Evolutionary conservation across 352 stramenopile genomes (phyloP), one percentile per base, ranked within the genome.

Genomic region (Phytophthora kernoviae): DNA sequence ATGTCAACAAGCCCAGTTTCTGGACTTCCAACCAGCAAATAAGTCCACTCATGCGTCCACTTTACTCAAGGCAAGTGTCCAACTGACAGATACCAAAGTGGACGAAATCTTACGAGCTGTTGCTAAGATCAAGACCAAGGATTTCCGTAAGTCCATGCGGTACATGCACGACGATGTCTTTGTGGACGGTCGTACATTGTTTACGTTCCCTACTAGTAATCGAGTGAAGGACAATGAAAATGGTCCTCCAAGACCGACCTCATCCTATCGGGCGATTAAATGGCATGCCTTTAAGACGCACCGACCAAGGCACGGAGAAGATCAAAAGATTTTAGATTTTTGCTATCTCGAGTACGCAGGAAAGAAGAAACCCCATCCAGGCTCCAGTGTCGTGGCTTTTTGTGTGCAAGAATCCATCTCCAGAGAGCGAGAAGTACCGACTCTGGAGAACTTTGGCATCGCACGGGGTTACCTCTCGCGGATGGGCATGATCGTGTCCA

Each of bases 331-430:
- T 34, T 52, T 88, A 33, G 81, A 91, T 54, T 90, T 93, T 52
- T 90, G 75, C 41, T 90, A 85, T 36, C 68, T 93, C 26, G 81
- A 93, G 54, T 91, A 93, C 63, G 74, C 77, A 10, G 81, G 81
- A n/a, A 82, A 81, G 66, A 79, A 72, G 44, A 79, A 74, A 39
- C 58, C 70, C 0, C 55, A 67, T 21, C 72, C 77, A 0, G 78
- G 78, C 3, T 87, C 81, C 21, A 87, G 54, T 36, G 78, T 90
- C 21, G 73, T 93, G 18, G 83, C 73, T 10, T 93, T 93, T 58
- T 90, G 78, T 37, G 61, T 93, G 7, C 83, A 93, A 48, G 75
- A 90, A 36, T 87, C 79, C 0, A 87, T 93, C 54, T 65, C 76
- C 3, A 68, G 81, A 27, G 76, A 88, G 9, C 65, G 69, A 18